Base-by-base conservation (phyloP, 2,329 filamentous ascomycete species). In the Penicillium aurantiogriseum region DNA sequence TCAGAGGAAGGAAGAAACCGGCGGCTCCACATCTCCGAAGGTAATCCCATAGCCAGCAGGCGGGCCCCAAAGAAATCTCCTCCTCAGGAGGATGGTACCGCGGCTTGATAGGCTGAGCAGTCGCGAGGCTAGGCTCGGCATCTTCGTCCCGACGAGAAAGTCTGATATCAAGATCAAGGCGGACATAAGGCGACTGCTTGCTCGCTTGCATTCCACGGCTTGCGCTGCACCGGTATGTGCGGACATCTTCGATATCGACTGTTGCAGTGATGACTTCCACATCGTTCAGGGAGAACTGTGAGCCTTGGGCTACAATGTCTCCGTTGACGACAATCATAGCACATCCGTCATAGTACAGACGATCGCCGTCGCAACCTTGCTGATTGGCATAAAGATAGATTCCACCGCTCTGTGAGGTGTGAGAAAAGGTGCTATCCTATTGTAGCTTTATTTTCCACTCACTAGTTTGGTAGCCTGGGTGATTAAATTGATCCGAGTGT, bases 221-320 rank as follows among this genome's bases (percentile, higher is more conserved):
- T 33, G 62, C 61, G 21, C 56, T 69, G 51, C 58, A 68, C 13
- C 67, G 68, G 53, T 68, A 76, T 21, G 67, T 69, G 54, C 67
- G 69, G 68, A 56, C 83, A 61, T 90, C 86, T 66, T 93, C 90
- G 2, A 90, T 76, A 64, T 89, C 86, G 7, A 89, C 79, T 0
- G 85, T 89, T 3, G 87, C 87, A 5, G 81, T 83, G 19, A 87
- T 74, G 4, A 89, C 85, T 64, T 89, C 86, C 6, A 89, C 86
- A 40, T 87, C 84, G 43, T 82, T 81, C 10, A 89, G 71, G 15
- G 79, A 83, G 73, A 90, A 90, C 64, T 90, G 87, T 0, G 81
- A 81, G 2, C 83, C 85, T 69, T 90, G 87, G 1, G 85, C 86
- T 2, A 89, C 78, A 42, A 87, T 81, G 17, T 83, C 79, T 9